Evolutionary conservation across 202 grass and related monocot genomes (phyloP).

Genomic region (Carex arenaria): DNA sequence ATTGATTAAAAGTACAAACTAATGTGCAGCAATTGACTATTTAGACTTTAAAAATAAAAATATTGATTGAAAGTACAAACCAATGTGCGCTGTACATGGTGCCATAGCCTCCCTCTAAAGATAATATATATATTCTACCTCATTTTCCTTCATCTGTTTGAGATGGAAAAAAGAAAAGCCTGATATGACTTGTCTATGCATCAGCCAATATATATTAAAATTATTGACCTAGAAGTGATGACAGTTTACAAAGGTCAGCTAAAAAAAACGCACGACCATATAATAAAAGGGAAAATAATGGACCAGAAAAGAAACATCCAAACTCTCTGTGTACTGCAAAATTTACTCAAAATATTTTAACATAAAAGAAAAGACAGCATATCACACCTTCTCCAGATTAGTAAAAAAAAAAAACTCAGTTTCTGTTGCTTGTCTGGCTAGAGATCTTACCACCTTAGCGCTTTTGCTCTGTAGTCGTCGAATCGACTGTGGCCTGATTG

Average conservation of each 20-base stretch:
- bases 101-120: too few species aligned
- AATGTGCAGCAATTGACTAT: too few species aligned
- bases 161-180: too few species aligned
- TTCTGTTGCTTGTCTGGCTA: background rate
- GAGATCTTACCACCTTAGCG: constrained; percentile 30
- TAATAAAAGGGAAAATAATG: background rate
- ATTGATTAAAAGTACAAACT: too few species aligned
- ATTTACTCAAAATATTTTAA: background rate
- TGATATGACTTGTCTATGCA: too few species aligned
- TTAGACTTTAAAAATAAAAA: too few species aligned
- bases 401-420: background rate
- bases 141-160: background rate
- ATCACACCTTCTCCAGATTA: background rate
- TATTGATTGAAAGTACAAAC: too few species aligned
- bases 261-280: background rate
- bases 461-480: constrained; percentile 59
- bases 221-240: background rate
- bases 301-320: background rate
- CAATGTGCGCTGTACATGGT: too few species aligned
- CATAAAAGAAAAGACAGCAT: background rate
- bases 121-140: background rate
- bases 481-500: constrained; percentile 50
- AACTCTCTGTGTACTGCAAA: background rate
- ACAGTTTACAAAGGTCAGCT: background rate
- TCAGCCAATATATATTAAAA: background rate